These are phyloP conservation scores for Arthrobotrys entomopaga DNA, from an alignment of 2,329 filamentous ascomycete genomes.

Conservation along the genomic window DNA sequence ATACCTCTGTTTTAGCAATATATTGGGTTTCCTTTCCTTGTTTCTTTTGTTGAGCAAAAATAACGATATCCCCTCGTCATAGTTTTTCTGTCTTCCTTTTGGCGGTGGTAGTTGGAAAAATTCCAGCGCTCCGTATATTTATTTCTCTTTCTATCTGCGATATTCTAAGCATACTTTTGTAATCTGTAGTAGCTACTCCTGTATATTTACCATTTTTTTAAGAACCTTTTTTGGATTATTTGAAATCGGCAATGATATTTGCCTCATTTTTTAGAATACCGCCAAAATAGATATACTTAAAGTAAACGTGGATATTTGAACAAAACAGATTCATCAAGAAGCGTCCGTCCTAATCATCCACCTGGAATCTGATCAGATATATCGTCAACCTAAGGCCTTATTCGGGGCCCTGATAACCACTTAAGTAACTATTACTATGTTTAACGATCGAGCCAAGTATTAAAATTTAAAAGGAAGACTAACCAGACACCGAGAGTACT, in stretches of 20 bases:
- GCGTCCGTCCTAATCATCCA: too few relatives aligned
- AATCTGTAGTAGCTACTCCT: conserved; percentile 36
- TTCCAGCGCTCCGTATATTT: background rate
- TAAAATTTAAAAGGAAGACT: background rate
- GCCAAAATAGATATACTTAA: too few relatives aligned
- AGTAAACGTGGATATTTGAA: too few relatives aligned
- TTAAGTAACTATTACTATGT: too few relatives aligned
- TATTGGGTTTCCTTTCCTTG: conserved; percentile 13
- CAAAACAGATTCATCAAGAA: too few relatives aligned
- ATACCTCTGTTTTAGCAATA: conserved; percentile 7
- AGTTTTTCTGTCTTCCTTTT: conserved; percentile 20
- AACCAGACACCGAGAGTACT: background rate
- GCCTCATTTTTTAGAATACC: too few relatives aligned
- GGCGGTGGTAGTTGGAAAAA: conserved; percentile 29
- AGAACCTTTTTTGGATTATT: background rate
- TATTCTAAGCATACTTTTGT: conserved; percentile 34
- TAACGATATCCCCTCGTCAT: conserved; percentile 40
- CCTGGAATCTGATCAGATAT: too few relatives aligned
- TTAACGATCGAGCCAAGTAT: too few relatives aligned
- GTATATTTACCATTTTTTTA: conserved; percentile 37
- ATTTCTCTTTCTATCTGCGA: background rate
- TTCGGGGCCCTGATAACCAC: too few relatives aligned
- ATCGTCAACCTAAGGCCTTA: too few relatives aligned
- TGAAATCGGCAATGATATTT: too few relatives aligned
- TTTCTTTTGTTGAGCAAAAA: conserved; percentile 23